phyloP scores from a whole-genome alignment of 2,329 filamentous ascomycete genomes.

The Trichophaea hybrida region DNA sequence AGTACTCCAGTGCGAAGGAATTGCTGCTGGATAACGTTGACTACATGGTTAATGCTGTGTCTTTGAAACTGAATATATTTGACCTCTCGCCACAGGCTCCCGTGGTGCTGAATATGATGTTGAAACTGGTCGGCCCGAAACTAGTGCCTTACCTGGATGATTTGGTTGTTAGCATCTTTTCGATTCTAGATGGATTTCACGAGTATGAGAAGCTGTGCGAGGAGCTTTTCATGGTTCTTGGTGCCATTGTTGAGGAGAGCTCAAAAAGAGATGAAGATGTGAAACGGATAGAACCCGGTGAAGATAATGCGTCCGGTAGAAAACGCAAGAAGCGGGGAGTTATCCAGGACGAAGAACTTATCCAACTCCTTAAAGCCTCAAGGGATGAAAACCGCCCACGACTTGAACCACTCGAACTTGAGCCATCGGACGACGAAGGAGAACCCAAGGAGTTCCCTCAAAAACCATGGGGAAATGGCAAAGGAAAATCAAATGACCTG shows the following conservation, averaged over 20 bases:
- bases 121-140: conserved; percentile 65
- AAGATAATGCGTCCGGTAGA: conserved; percentile 12
- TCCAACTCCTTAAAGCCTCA: conserved; percentile 11
- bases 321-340: conserved; percentile 4
- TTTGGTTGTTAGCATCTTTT: conserved; percentile 78
- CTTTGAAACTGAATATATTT: conserved; percentile 75
- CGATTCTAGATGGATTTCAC: conserved; percentile 85
- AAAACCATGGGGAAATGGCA: conserved; percentile 31
- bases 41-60: conserved; percentile 89
- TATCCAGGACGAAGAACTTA: conserved; percentile 17
- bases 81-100: conserved; percentile 85
- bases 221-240: conserved; percentile 66
- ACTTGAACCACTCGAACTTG: conserved; percentile 4
- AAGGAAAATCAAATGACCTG: conserved; percentile 28
- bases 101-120: conserved; percentile 87
- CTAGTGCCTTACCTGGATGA: conserved; percentile 85
- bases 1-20: conserved; percentile 58
- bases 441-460: conserved; percentile 28
- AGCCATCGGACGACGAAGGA: conserved; percentile 24
- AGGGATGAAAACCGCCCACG: neutral
- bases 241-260: conserved; percentile 70
- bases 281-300: conserved; percentile 33
- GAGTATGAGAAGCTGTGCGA: conserved; percentile 81
- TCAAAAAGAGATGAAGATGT: conserved; percentile 41
- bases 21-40: conserved; percentile 85